phyloP scores from a whole-genome alignment of 202 grass and related monocot genomes.

The Miscanthus sacchariflorus region DNA sequence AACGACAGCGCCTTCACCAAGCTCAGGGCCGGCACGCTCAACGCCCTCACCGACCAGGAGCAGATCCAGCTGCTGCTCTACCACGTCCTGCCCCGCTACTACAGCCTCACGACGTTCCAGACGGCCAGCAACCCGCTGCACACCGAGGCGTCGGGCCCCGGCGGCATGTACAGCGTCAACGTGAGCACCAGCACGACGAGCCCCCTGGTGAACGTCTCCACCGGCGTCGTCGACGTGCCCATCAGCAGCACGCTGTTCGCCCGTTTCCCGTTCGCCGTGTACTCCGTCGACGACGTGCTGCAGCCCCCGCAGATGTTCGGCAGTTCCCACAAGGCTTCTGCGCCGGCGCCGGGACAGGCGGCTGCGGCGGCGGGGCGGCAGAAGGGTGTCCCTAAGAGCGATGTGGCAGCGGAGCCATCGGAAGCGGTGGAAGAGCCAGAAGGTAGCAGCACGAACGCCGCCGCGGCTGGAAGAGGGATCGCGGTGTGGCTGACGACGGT shows the following conservation, averaged over 20 bases:
- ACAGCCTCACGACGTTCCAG: conserved; percentile 63
- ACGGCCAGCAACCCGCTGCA: conserved; percentile 69
- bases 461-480: neutral
- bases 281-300: conserved; percentile 71
- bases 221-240: conserved; percentile 52
- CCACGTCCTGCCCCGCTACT: conserved; percentile 68
- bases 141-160: conserved; percentile 62
- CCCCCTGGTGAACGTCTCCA: conserved; percentile 63
- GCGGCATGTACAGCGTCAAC: conserved; percentile 63
- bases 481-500: neutral
- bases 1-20: conserved; percentile 61
- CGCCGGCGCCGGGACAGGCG: conserved; percentile 35
- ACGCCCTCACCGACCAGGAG: conserved; percentile 57
- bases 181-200: conserved; percentile 53
- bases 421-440: neutral
- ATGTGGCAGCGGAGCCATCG: neutral
- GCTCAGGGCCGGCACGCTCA: conserved; percentile 57
- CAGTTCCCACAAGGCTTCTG: neutral
- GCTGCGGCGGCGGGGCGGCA: neutral
- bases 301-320: conserved; percentile 53
- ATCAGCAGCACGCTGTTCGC: conserved; percentile 51
- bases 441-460: neutral
- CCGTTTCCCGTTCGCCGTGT: conserved; percentile 58
- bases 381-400: conserved; percentile 25
- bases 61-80: conserved; percentile 63